These are phyloP conservation scores for Pleurotus tuber-regium DNA, from an alignment of 768 basidiomycete species.

Conservation along the genomic window DNA sequence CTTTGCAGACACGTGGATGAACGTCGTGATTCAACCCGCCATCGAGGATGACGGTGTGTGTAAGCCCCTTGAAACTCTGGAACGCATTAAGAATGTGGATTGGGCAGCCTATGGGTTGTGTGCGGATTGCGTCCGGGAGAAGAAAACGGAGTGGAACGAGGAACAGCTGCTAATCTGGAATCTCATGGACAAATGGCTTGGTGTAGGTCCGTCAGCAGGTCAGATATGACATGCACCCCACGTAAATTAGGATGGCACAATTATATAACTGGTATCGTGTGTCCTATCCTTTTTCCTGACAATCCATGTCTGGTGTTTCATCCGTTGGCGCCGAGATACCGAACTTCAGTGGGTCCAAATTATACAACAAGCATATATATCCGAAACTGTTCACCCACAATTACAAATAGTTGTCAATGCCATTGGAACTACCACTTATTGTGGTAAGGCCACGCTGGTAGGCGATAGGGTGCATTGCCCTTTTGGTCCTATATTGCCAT, in stretches of 20 bases:
- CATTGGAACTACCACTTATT: too few relatives aligned
- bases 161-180: conserved; percentile 62
- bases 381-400: background rate
- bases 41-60: conserved; percentile 61
- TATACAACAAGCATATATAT: too few relatives aligned
- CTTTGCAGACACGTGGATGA: conserved; percentile 72
- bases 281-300: background rate
- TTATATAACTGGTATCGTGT: conserved; percentile 11
- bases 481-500: too few relatives aligned
- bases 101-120: conserved; percentile 64
- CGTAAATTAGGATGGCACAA: conserved; percentile 5
- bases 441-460: too few relatives aligned
- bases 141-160: conserved; percentile 62
- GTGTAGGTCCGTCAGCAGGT: conserved; percentile 12
- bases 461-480: too few relatives aligned
- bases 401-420: too few relatives aligned
- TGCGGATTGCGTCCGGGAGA: conserved; percentile 51
- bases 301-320: conserved; percentile 1
- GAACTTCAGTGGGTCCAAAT: conserved; percentile 2
- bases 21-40: conserved; percentile 65
- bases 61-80: conserved; percentile 70
- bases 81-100: conserved; percentile 52
- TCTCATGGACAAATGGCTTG: conserved; percentile 59
- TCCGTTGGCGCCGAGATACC: background rate
- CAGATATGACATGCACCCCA: background rate